Percentiles rank a stretch among this genome's conserved stretches.
phyloP scores from a whole-genome alignment of 176 grass and related monocot genomes.

The Guadua angustifolia region DNA sequence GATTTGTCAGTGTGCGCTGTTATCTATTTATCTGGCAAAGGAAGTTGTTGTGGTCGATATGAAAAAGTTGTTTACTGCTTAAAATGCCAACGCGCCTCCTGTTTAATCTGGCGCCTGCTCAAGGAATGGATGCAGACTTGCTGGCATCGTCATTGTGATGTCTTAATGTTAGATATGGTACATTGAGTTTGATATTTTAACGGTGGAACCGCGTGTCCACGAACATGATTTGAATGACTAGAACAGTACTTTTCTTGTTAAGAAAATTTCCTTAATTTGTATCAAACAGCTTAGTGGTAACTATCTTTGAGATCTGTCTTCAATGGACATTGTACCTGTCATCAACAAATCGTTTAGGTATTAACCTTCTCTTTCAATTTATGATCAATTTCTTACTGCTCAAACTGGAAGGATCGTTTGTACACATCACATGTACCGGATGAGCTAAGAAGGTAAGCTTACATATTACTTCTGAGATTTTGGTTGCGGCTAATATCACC shows the following conservation, averaged over 20 bases:
- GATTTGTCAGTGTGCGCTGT: not conserved
- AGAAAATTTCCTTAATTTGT: not conserved
- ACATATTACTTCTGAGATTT: not conserved
- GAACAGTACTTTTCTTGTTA: not conserved
- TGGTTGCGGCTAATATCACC: not conserved
- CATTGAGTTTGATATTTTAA: slow-evolving; percentile 30
- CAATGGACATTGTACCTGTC: not conserved
- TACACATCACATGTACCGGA: not conserved
- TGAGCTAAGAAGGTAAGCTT: not conserved
- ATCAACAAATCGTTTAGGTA: not conserved
- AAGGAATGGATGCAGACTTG: not conserved
- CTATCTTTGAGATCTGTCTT: not conserved
- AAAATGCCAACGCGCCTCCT: not conserved
- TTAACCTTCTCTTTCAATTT: not conserved
- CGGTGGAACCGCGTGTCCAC: not conserved
- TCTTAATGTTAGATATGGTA: slow-evolving; percentile 4
- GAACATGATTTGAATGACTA: not conserved
- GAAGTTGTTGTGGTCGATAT: slow-evolving; percentile 13
- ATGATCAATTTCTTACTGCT: not conserved
- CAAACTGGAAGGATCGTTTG: not conserved
- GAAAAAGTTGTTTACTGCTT: slow-evolving; percentile 3
- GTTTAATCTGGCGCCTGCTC: not conserved
- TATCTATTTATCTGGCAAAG: not conserved
- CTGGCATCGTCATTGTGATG: slow-evolving; percentile 5
- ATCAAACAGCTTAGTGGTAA: not conserved